phyloP scores from a whole-genome alignment of 345 rosid species.

The Linum trigynum region DNA sequence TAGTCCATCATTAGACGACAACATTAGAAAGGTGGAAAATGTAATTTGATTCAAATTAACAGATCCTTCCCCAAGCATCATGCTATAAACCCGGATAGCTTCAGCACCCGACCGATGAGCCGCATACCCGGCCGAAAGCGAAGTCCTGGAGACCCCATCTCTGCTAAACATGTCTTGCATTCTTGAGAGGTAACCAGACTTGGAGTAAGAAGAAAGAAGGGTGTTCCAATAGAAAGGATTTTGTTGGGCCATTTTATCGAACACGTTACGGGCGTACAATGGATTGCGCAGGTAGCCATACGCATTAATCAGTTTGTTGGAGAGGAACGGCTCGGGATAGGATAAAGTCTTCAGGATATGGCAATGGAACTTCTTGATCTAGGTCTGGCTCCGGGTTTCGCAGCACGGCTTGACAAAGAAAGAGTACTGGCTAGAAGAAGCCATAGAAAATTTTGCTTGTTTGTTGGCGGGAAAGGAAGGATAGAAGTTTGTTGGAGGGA shows the following conservation, averaged over 20 bases:
- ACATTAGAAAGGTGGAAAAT: constrained; percentile 56
- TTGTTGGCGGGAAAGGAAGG: background rate
- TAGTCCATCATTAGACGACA: constrained; percentile 37
- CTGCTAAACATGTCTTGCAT: constrained; percentile 47
- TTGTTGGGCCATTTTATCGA: constrained; percentile 49
- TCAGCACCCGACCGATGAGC: constrained; percentile 31
- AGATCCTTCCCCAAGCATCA: constrained; percentile 51
- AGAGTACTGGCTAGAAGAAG: constrained; percentile 28
- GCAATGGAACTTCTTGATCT: constrained; percentile 55
- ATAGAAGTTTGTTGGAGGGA: no score
- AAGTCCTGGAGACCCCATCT: constrained; percentile 77
- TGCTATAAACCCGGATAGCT: constrained; percentile 50
- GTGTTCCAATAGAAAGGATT: constrained; percentile 74
- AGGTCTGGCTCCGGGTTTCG: constrained; percentile 28
- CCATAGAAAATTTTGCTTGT: constrained; percentile 6
- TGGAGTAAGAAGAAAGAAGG: constrained; percentile 66
- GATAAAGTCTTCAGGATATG: constrained; percentile 37
- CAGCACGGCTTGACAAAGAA: constrained; percentile 51
- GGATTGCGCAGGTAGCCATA: constrained; percentile 36
- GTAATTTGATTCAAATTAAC: constrained; percentile 55
- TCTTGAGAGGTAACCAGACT: constrained; percentile 43
- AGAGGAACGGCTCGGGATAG: constrained; percentile 46
- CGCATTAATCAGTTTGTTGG: constrained; percentile 37
- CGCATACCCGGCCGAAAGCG: constrained; percentile 62
- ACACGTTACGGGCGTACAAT: constrained; percentile 53